These are phyloP conservation scores for Dioszegia crocea DNA, from an alignment of 768 basidiomycete species.

Conservation along the genomic window DNA sequence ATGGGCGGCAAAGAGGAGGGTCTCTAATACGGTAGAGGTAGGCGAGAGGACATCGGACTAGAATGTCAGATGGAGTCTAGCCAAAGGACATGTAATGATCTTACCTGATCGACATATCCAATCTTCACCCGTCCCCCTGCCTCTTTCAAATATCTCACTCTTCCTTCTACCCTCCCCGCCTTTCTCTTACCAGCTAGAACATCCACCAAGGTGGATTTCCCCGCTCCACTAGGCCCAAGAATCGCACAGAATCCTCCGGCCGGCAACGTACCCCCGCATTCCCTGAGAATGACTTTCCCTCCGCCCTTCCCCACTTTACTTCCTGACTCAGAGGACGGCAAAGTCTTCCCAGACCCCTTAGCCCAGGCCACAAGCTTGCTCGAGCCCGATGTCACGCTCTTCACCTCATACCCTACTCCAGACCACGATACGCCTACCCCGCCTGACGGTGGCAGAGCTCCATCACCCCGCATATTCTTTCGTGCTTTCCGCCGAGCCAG, in stretches of 20 bases:
- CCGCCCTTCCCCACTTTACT: constrained; percentile 33
- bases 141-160: constrained; percentile 57
- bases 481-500: constrained; percentile 63
- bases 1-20: constrained; percentile 77
- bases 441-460: constrained; percentile 51
- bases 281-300: constrained; percentile 67
- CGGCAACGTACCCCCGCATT: constrained; percentile 64
- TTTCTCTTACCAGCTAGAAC: constrained; percentile 81
- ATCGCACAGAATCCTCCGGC: constrained; percentile 87
- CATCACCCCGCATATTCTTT: constrained; percentile 46
- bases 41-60: constrained; percentile 79
- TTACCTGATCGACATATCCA: constrained; percentile 68
- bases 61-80: not conserved
- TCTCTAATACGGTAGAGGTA: constrained; percentile 73
- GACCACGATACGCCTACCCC: constrained; percentile 67
- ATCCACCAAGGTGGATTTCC: constrained; percentile 88
- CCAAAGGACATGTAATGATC: constrained; percentile 15
- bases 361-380: constrained; percentile 9
- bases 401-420: constrained; percentile 64
- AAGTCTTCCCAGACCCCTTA: constrained; percentile 24
- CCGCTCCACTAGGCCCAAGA: constrained; percentile 85
- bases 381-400: not conserved
- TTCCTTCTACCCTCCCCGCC: constrained; percentile 64
- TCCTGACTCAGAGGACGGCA: constrained; percentile 8
- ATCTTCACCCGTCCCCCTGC: constrained; percentile 55